These are phyloP conservation scores for Prunus kanzakura DNA, from an alignment of 306 rosid species.

Conservation along the genomic window DNA sequence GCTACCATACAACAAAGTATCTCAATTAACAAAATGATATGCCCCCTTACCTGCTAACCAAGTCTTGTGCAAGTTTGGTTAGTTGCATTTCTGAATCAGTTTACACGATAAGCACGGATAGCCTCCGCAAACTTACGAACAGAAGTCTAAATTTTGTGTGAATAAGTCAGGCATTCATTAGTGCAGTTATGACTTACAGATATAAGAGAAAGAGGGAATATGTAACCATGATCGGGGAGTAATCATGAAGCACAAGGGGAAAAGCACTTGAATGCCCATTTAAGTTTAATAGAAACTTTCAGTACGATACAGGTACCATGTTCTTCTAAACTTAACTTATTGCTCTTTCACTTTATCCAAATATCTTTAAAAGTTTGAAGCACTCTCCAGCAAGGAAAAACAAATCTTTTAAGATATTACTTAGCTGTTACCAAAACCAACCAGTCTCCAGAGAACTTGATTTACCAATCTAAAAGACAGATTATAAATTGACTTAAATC, in stretches of 20 bases:
- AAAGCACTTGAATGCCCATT: not conserved
- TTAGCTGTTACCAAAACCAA: not conserved
- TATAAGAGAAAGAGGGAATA: not conserved
- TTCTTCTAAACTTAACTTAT: not conserved
- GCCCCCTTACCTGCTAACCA: conserved; percentile 55
- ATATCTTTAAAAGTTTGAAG: not conserved
- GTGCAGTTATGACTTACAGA: not conserved
- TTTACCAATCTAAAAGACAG: not conserved
- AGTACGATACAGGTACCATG: not conserved
- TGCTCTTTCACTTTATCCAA: not conserved
- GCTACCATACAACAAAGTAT: conserved; percentile 10
- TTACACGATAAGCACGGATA: conserved; percentile 60
- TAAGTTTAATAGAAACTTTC: not conserved
- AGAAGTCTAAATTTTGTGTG: conserved; percentile 46
- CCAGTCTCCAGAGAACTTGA: not conserved
- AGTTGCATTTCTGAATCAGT: conserved; percentile 74
- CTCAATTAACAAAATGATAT: conserved; percentile 12
- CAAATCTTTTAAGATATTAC: not conserved
- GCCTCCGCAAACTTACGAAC: conserved; percentile 74
- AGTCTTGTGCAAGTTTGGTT: conserved; percentile 52
- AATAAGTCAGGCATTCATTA: conserved; percentile 1
- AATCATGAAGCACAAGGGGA: conserved; percentile 15
- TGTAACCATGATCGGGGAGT: conserved; percentile 4
- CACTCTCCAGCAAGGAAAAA: not conserved
- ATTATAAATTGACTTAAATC: not conserved